Conservation (phyloP, 495 filamentous ascomycete species). For the Aspergillus heteromorphus region DNA sequence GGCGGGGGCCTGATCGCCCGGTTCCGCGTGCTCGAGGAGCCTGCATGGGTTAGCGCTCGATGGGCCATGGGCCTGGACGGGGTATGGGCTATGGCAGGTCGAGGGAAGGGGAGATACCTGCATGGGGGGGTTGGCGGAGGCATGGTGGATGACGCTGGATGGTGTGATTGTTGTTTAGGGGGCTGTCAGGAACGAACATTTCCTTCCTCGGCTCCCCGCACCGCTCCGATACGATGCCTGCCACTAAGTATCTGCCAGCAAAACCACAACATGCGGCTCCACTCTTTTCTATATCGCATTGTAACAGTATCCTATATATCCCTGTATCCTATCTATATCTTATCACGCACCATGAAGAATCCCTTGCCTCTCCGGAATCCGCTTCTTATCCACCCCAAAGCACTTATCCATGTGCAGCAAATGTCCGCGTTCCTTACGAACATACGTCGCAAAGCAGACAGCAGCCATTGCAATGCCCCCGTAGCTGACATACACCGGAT, state of each 20-base stretch:
- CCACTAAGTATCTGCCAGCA: too few relatives aligned
- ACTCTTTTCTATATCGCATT: too few relatives aligned
- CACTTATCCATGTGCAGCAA: constrained; percentile 47
- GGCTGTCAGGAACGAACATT: not conserved
- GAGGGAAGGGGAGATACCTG: not conserved
- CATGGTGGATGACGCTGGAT: not conserved
- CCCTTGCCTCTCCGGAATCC: not conserved
- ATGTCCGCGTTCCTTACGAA: constrained; percentile 56
- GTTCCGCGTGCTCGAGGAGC: constrained; percentile 33
- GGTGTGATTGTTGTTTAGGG: not conserved
- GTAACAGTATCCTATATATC: too few relatives aligned
- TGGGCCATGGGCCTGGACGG: not conserved
- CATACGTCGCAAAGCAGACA: constrained; percentile 49
- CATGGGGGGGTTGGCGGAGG: not conserved
- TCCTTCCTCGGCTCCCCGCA: not conserved
- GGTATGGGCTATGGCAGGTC: not conserved
- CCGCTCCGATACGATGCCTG: not conserved
- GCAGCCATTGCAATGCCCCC: constrained; percentile 46
- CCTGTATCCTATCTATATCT: not conserved
- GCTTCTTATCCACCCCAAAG: constrained; percentile 8
- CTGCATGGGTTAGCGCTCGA: constrained; percentile 7
- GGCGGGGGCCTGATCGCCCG: constrained; percentile 37
- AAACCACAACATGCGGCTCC: too few relatives aligned
- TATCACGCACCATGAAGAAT: not conserved
- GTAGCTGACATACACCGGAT: constrained; percentile 53